Evolutionary conservation across 306 rosid species (phyloP).

Genomic region (Luffa aegyptiaca): DNA sequence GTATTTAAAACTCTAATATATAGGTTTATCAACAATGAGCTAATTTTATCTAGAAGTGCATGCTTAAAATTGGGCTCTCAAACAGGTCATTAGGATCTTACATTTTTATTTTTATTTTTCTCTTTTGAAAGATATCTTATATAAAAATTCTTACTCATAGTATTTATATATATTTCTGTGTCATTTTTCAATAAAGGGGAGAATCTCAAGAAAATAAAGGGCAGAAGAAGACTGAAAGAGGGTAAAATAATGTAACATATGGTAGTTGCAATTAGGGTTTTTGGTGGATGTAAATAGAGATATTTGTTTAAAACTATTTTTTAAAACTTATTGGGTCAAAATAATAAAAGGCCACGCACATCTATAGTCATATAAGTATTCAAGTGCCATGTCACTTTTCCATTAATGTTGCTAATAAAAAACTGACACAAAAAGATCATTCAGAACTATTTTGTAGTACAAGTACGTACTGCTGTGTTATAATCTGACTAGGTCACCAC

Average conservation of each 20-base stretch:
- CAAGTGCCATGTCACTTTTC: not conserved
- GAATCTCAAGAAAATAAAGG: not conserved
- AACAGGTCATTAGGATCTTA: not conserved
- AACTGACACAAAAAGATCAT: not conserved
- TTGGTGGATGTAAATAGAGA: not conserved
- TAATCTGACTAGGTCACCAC: not conserved
- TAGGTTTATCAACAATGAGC: not conserved
- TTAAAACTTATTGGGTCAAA: not conserved
- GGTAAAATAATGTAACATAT: not conserved
- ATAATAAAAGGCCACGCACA: not conserved
- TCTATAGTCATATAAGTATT: not conserved
- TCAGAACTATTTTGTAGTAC: not conserved
- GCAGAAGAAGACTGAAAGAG: not conserved
- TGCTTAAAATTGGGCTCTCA: not conserved
- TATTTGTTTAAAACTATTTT: not conserved
- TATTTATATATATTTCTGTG: not conserved
- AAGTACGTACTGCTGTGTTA: not conserved
- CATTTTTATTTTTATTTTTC: not conserved
- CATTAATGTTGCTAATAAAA: not conserved
- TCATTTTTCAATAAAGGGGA: not conserved
- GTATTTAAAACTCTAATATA: not conserved
- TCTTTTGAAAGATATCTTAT: not conserved
- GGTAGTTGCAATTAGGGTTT: not conserved
- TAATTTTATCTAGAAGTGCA: not conserved
- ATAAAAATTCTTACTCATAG: not conserved